These are phyloP conservation scores for Sporopachydermia quercuum DNA, from an alignment of 805 yeast genomes.

Conservation along the genomic window DNA sequence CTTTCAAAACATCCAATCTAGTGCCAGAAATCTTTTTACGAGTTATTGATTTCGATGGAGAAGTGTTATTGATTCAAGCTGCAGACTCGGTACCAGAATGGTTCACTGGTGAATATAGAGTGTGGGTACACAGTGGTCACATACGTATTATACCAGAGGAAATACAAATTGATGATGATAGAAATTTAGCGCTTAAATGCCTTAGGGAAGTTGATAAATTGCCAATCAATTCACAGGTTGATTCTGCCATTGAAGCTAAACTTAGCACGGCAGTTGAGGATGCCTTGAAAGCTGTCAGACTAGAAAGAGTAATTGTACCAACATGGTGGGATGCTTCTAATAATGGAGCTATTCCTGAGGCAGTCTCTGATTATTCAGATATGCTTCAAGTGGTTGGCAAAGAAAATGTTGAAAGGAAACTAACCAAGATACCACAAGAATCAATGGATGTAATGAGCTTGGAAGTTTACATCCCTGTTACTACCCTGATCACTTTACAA, in stretches of 20 bases:
- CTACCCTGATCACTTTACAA: not conserved
- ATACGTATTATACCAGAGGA: not conserved
- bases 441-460: not conserved
- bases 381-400: not conserved
- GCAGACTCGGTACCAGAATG: constrained; percentile 32
- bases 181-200: not conserved
- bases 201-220: not conserved
- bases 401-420: not conserved
- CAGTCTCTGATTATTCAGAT: not conserved
- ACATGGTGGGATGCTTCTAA: not conserved
- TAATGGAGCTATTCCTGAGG: not conserved
- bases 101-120: constrained; percentile 29
- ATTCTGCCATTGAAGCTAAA: not conserved
- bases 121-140: constrained; percentile 1
- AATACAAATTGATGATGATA: not conserved
- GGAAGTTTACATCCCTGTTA: not conserved
- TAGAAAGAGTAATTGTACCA: not conserved
- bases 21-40: constrained; percentile 3
- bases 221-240: not conserved
- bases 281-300: not conserved
- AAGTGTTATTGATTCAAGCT: constrained; percentile 36
- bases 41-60: constrained; percentile 38
- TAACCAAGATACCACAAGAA: not conserved
- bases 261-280: not conserved
- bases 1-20: not conserved